Base-by-base conservation (phyloP, 164 flowering plant species). In the Tinospora cordifolia region DNA sequence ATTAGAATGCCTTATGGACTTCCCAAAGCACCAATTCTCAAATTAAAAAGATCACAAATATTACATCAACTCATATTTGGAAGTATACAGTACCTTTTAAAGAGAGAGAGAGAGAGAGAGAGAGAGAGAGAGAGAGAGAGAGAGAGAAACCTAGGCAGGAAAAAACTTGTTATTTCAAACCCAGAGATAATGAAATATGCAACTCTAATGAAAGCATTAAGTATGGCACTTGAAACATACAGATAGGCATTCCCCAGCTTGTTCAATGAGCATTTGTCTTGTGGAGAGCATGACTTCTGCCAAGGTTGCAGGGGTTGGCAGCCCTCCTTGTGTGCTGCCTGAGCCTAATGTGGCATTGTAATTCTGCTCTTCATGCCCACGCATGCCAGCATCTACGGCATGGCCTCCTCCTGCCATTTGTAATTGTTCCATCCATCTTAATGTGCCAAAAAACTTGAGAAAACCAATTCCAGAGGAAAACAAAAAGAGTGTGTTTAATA, bases 261-360 rank as follows among this genome's bases (percentile, higher is more conserved):
- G 87, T 76, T 82, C 86, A 72, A 75, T 65, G 9, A 93, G 84
- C 49, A 88, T 39, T 71, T 80, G 86, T 74, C 94, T 82, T 8
- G 90, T 79, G 21, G 89, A 84, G 21, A 62, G 69, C 80, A 88
- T 72, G 39, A 93, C 83, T 78, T 87, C 93, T 38, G 94, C 92
- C 83, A 91, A 82, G 17, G 85, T 75, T 73, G 84, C 87, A 46
- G 91, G 89, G 62, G 90, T 83, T 27, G 93, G 90, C 67, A 87
- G 79, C 58, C 93, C 86, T 71, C 81, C 81, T 58, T 65, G 82
- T 47, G 62, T 81, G 57, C 73, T 62, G 46, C 60, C 75, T 70
- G 83, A 68, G 69, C 26, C 72, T 22, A 76, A 60, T n/a, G 76
- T 65, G 49, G 78, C 77, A 57, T 66, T 75, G 15, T 78, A 41